These are phyloP conservation scores for Ceratocystiopsis sp. DNA, from an alignment of 2,329 filamentous ascomycete species.

Conservation along the genomic window DNA sequence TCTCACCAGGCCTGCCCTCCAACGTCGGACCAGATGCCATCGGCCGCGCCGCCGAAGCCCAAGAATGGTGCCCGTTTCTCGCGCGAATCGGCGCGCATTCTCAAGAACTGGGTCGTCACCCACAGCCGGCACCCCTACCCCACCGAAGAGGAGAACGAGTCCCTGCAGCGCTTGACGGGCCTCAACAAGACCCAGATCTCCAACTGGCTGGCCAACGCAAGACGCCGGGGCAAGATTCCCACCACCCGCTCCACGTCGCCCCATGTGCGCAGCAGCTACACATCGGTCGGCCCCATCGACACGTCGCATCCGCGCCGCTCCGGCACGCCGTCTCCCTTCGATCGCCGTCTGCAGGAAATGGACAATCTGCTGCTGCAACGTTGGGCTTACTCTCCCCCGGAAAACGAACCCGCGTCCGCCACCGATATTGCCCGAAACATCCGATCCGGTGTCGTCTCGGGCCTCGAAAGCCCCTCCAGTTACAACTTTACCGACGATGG, in stretches of 20 bases:
- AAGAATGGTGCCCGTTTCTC: conserved; percentile 66
- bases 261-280: conserved; percentile 40
- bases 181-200: conserved; percentile 71
- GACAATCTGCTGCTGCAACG: conserved; percentile 38
- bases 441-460: conserved; percentile 30
- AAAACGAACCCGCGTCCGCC: conserved; percentile 43
- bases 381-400: conserved; percentile 41
- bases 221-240: conserved; percentile 63
- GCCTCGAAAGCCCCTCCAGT: conserved; percentile 39
- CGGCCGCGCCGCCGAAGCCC: conserved; percentile 18
- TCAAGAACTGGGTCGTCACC: conserved; percentile 71
- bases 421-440: conserved; percentile 41
- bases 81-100: conserved; percentile 57
- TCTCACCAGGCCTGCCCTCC: conserved; percentile 3
- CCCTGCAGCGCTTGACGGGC: conserved; percentile 60
- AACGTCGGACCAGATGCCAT: too few relatives aligned
- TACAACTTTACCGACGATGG: conserved; percentile 44
- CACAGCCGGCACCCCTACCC: conserved; percentile 77
- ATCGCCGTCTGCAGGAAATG: conserved; percentile 10
- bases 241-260: conserved; percentile 53
- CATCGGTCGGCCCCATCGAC: conserved; percentile 41
- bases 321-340: conserved; percentile 30
- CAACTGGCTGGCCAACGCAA: conserved; percentile 85
- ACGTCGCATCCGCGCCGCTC: conserved; percentile 42
- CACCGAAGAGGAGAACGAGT: conserved; percentile 70